These are phyloP conservation scores for Verticillium dahliae DNA, from an alignment of 2,329 filamentous ascomycete species.

Conservation along the genomic window DNA sequence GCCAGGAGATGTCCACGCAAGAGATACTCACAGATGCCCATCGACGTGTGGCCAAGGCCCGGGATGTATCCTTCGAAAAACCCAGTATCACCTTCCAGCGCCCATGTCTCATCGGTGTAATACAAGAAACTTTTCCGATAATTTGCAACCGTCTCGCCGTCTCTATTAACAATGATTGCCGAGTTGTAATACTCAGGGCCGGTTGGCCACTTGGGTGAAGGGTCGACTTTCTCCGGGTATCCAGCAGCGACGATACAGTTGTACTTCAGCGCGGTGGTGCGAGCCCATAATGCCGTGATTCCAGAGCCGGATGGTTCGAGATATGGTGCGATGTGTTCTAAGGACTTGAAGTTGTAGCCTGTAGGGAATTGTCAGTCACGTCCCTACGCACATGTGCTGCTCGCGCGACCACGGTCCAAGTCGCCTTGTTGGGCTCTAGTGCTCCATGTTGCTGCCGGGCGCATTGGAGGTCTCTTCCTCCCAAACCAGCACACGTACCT, in stretches of 20 bases:
- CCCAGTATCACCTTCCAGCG: slow-evolving; percentile 39
- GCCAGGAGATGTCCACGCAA: too few relatives aligned
- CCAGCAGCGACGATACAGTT: slow-evolving; percentile 64
- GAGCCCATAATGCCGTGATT: slow-evolving; percentile 65
- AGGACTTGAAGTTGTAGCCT: slow-evolving; percentile 73
- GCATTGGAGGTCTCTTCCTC: neutral
- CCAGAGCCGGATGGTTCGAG: slow-evolving; percentile 62
- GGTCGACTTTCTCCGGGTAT: slow-evolving; percentile 65
- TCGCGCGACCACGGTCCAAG: neutral
- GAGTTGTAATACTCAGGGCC: slow-evolving; percentile 50
- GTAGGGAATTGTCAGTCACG: slow-evolving; percentile 2
- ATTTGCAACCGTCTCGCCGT: slow-evolving; percentile 55
- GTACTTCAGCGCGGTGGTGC: slow-evolving; percentile 57
- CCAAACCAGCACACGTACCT: slow-evolving; percentile 36
- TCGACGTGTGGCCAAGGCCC: slow-evolving; percentile 36
- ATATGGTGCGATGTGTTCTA: slow-evolving; percentile 60
- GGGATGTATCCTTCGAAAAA: slow-evolving; percentile 35
- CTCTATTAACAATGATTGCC: slow-evolving; percentile 44
- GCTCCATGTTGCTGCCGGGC: neutral
- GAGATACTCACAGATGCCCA: slow-evolving; percentile 43
- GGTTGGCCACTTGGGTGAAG: slow-evolving; percentile 40
- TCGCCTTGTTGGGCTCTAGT: too few relatives aligned
- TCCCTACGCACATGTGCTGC: neutral
- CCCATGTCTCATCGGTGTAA: slow-evolving; percentile 53
- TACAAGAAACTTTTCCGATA: slow-evolving; percentile 55